Evolutionary conservation across 2,329 filamentous ascomycete genomes (phyloP), one percentile per base, ranked within the genome.

Genomic region (Colletotrichum cuscutae): DNA sequence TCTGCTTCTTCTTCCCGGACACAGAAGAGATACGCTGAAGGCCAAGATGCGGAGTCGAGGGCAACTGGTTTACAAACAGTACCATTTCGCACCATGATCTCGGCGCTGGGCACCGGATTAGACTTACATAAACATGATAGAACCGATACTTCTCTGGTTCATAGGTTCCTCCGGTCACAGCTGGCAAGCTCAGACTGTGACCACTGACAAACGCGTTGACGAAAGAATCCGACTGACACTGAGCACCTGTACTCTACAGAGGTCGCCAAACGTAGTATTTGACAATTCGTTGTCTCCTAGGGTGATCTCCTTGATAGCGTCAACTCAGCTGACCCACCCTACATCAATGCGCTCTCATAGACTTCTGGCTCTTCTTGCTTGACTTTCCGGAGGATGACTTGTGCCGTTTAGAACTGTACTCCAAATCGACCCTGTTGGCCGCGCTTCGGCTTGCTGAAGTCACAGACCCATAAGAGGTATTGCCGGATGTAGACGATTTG

Each of bases 371-470:
- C 19, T 63, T 72, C 42, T 68, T 73, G 15, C 37, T 63, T 15
- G 37, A 32, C 19, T 73, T 73, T 1, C 68, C 62, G 3, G 70
- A 49, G 28, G 73, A 65, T 12, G 73, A n/a, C 60, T 68, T 71
- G 3, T 59, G 72, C 5, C 74, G 75, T 32, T 76, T 79, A 42
- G 77, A 76, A 30, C 77, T 74, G 60, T 80, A 78, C 46, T 82
- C 80, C 53, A 81, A 60, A 54, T 77, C 79, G 32, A 79, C 76
- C 32, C 76, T 78, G 69, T 80, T 81, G 13, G 32, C 13, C 13
- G 70, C 56, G 3, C 49, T 76, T 60, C 58, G 77, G 74, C 53
- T 74, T 75, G 74, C 76, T 72, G 57, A 49, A 1, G 28, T 66
- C 9, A 72, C 24, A 53, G 58, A 64, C 8, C 56, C 35, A 26